These are phyloP conservation scores for Russula sp. DNA, from an alignment of 768 basidiomycete species.

Conservation along the genomic window DNA sequence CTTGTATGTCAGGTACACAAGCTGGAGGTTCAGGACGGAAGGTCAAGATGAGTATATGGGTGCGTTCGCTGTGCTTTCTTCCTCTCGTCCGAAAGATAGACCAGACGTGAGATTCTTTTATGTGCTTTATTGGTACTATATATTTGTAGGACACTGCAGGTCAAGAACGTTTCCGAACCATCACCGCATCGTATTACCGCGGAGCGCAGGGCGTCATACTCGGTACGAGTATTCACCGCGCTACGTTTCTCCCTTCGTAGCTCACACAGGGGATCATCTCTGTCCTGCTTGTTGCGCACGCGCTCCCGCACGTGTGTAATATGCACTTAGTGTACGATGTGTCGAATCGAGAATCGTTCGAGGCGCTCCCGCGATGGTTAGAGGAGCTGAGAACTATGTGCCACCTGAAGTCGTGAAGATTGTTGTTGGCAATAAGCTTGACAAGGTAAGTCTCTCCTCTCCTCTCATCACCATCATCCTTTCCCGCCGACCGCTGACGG, in stretches of 20 bases:
- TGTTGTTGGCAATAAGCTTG: conserved; percentile 91
- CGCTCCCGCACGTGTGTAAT: neutral
- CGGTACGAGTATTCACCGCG: conserved; percentile 41
- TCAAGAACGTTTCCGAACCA: conserved; percentile 93
- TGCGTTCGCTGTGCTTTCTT: conserved; percentile 40
- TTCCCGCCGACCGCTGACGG: neutral
- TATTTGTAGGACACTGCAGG: conserved; percentile 84
- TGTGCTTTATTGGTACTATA: neutral
- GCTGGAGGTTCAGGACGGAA: conserved; percentile 79
- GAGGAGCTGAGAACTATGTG: conserved; percentile 93
- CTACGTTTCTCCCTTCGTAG: neutral
- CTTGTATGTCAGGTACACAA: conserved; percentile 63
- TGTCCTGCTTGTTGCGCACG: too few relatives aligned
- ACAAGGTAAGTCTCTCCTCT: conserved; percentile 58
- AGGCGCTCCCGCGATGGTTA: conserved; percentile 91
- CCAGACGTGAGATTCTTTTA: neutral
- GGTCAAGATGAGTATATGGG: conserved; percentile 97
- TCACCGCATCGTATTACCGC: conserved; percentile 94
- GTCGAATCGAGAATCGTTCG: conserved; percentile 87
- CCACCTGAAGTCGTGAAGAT: conserved; percentile 85
- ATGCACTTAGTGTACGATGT: conserved; percentile 87
- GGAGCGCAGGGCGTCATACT: conserved; percentile 82
- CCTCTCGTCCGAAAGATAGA: neutral
- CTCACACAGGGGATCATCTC: neutral
- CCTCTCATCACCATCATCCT: neutral